Evolutionary conservation across 2,329 filamentous ascomycete genomes (phyloP), one percentile per base, ranked within the genome.

Genomic region (Davidsoniella neocaledoniae): DNA sequence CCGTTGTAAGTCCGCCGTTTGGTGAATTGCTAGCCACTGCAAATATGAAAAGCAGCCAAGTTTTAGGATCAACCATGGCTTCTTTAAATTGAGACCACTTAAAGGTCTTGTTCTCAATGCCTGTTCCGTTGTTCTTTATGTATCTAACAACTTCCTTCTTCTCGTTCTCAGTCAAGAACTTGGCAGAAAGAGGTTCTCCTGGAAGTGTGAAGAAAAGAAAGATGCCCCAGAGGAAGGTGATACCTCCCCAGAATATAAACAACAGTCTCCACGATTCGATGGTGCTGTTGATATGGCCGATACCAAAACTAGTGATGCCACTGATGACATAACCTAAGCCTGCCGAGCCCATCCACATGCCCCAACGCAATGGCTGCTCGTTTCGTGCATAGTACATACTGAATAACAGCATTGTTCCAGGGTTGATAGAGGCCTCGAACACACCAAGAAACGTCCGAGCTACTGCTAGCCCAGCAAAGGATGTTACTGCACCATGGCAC

Each of bases 21-120:
- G 77, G 75, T 21, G 80, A 77, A 59, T 76, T 71, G 2, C 68
- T 71, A 2, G 72, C 59, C 4, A 79, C 54, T 19, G 70, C 66
- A 19, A 80, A 68, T 2, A 62, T 63, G 51, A 76, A 67, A 43
- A 80, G 67, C 44, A 79, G 62, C 74, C 74, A 80, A 0, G 74
- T 75, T 59, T 79, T 78, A 2, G 72, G 73, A 55, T 78, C 76
- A 8, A 64, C 48, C 0, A 79, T 58, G 45, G 73, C 76, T 58
- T 79, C 75, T 4, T 60, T 52, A 25, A 68, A 61, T 56, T 80
- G 76, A 2, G 67, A 62, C 64, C 68, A 69, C 48, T 64, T 66
- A 67, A 71, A 78, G 8, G 55, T 58, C 1, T 67, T 60, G 9
- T 69, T 67, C 29, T 72, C 68, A 0, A 70, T 60, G 2, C 69